Evolutionary conservation across 352 stramenopile species (phyloP).

Genomic region (Globisporangium camurandrum): DNA sequence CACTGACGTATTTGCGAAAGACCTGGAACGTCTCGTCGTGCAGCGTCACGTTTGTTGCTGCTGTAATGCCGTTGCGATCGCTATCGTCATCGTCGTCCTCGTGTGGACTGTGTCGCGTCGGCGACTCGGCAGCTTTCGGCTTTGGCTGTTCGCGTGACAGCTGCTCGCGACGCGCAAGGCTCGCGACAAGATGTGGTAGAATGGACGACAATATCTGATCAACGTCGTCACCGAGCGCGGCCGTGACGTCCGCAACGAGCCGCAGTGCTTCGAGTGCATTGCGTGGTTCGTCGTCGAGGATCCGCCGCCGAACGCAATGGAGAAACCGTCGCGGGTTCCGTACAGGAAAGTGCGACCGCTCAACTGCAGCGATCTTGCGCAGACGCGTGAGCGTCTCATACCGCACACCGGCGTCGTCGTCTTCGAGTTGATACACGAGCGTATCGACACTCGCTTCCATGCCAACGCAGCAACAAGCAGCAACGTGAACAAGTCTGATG

Average conservation of each 20-base stretch:
- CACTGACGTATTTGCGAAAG: conserved; percentile 52
- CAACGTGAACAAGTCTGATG: neutral
- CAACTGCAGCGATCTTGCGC: conserved; percentile 54
- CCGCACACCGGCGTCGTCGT: conserved; percentile 48
- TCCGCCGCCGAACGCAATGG: conserved; percentile 53
- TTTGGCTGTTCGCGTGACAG: neutral
- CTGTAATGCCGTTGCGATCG: neutral
- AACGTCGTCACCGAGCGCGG: conserved; percentile 49
- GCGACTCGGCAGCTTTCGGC: neutral
- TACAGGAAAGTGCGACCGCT: conserved; percentile 56
- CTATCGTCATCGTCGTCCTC: conserved; percentile 4
- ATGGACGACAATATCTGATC: conserved; percentile 66
- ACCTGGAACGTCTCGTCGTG: conserved; percentile 55
- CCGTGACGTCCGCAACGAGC: conserved; percentile 57
- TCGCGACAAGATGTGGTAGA: conserved; percentile 52
- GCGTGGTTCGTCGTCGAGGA: conserved; percentile 30
- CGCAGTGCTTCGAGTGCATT: conserved; percentile 45
- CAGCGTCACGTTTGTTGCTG: conserved; percentile 11
- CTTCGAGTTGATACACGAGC: conserved; percentile 74
- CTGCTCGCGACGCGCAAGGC: conserved; percentile 14
- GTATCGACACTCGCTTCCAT: conserved; percentile 62
- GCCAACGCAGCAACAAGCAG: no score
- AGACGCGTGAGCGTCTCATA: conserved; percentile 52
- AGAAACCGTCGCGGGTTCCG: conserved; percentile 67
- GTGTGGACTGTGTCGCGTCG: conserved; percentile 3